phyloP scores from a whole-genome alignment of 2,329 filamentous ascomycete species.

The Botrytis byssoidea region DNA sequence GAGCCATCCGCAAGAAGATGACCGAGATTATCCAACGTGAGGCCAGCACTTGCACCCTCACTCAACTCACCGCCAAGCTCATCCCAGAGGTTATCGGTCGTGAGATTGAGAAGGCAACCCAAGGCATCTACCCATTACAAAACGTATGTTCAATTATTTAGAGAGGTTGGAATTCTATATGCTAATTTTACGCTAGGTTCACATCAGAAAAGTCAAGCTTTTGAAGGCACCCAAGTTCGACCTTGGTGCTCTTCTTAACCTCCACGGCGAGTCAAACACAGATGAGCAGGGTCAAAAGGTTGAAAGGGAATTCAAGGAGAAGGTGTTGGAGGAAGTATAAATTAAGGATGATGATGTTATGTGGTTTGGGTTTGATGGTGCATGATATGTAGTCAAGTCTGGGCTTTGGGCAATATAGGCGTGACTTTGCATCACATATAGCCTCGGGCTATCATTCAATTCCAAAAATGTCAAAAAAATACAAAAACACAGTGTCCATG shows the following conservation, averaged over 20 bases:
- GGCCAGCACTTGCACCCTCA: slow-evolving; percentile 89
- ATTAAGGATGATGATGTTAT: slow-evolving; percentile 35
- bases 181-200: slow-evolving; percentile 66
- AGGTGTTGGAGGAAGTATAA: slow-evolving; percentile 92
- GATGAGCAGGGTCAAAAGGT: slow-evolving; percentile 98
- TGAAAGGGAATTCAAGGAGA: slow-evolving; percentile 99
- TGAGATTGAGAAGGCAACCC: slow-evolving; percentile 99
- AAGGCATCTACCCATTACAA: slow-evolving; percentile 99
- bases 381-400: slow-evolving; percentile 40
- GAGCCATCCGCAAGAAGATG: slow-evolving; percentile 99
- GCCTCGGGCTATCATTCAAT: slow-evolving; percentile 38
- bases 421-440: slow-evolving; percentile 38
- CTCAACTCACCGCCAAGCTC: slow-evolving; percentile 96
- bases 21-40: slow-evolving; percentile 97
- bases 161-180: slow-evolving; percentile 18
- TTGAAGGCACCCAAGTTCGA: slow-evolving; percentile 99
- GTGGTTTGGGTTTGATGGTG: slow-evolving; percentile 37
- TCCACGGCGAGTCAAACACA: slow-evolving; percentile 95
- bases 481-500: slow-evolving; percentile 24
- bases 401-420: slow-evolving; percentile 39
- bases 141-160: slow-evolving; percentile 63
- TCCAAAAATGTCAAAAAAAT: slow-evolving; percentile 28
- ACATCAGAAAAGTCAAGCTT: slow-evolving; percentile 99
- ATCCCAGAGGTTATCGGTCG: slow-evolving; percentile 99
- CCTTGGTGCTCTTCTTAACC: slow-evolving; percentile 89